phyloP scores from a whole-genome alignment of 768 basidiomycete genomes.

The Phlegmacium glaucopus region DNA sequence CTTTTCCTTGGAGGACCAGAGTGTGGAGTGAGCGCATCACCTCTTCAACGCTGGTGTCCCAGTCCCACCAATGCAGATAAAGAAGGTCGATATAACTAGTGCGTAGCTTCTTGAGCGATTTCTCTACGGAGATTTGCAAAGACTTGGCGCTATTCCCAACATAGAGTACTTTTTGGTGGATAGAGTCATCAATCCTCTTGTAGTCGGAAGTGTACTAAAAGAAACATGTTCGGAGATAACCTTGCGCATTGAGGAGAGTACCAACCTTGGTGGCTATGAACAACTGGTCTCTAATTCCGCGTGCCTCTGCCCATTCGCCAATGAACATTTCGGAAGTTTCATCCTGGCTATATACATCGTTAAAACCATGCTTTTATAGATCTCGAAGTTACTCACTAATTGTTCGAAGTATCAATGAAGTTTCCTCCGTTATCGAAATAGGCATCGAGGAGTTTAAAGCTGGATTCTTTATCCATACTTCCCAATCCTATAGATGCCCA shows the following conservation, averaged over 20 bases:
- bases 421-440: conserved; percentile 49
- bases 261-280: conserved; percentile 47
- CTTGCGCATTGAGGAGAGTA: not conserved
- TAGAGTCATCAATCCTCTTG: conserved; percentile 21
- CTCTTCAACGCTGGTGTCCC: conserved; percentile 48
- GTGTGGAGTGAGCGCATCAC: conserved; percentile 53
- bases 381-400: conserved; percentile 31
- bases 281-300: conserved; percentile 44
- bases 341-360: conserved; percentile 38
- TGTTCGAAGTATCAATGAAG: conserved; percentile 47
- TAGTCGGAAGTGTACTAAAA: conserved; percentile 28
- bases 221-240: not conserved
- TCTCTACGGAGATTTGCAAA: conserved; percentile 37
- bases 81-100: conserved; percentile 46
- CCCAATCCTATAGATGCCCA: conserved; percentile 32
- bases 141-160: conserved; percentile 47
- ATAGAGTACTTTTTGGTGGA: conserved; percentile 35
- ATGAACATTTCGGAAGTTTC: no score
- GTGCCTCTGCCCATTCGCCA: conserved; percentile 48
- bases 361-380: not conserved
- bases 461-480: conserved; percentile 38
- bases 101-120: conserved; percentile 43
- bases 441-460: no score
- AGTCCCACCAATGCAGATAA: conserved; percentile 53
- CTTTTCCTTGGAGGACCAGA: conserved; percentile 49